Base-by-base conservation (phyloP, 306 rosid genomes). In the Nissolia schottii region DNA sequence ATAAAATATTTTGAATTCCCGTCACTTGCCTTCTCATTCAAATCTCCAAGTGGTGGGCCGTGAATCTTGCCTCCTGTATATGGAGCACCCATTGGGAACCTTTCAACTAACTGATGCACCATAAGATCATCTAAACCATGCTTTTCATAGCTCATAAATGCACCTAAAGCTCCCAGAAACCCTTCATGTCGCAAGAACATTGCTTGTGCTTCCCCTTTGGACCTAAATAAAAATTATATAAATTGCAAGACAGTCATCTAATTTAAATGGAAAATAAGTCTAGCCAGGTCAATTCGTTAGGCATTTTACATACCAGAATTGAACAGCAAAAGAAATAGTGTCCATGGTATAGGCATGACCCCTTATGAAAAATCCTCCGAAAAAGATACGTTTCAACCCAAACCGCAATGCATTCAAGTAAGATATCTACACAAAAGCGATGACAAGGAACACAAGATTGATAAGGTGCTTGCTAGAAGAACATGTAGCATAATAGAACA, bases 291-390 rank as follows among this genome's bases (percentile, higher is more conserved):
- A 58, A 59, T 46, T 18, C 31, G 35, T 41, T 27, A 32, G 24
- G 27, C 15, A 79, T 43, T 55, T 62, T 37, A 78, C 34, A 69
- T 82, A 91, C 99, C 99, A 94, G 80, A 88, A 94, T 1, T 91
- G 92, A 81, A 94, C 89, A 14, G 99, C 97, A 77, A 94, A 94
- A 41, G 99, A 94, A 82, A 94, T 89, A 50, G 99, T 88, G 81
- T 94, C 99, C 99, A 91, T 94, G 75, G 99, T 94, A 81, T 94
- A 94, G 27, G 99, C 97, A 82, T 94, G 99, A 54, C 99, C 97
- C 87, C 99, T 80, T 79, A 94, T 94, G 67, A 94, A 94, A 92
- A 91, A 94, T 72, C 99, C 99, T 81, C 99, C 99, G 34, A 94
- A 94, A 85, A 91, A 91, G 25, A 94, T 94, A 51, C 99, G 86